Evolutionary conservation across 805 yeast species (phyloP).

Genomic region (Metschnikowia reukaufii): DNA sequence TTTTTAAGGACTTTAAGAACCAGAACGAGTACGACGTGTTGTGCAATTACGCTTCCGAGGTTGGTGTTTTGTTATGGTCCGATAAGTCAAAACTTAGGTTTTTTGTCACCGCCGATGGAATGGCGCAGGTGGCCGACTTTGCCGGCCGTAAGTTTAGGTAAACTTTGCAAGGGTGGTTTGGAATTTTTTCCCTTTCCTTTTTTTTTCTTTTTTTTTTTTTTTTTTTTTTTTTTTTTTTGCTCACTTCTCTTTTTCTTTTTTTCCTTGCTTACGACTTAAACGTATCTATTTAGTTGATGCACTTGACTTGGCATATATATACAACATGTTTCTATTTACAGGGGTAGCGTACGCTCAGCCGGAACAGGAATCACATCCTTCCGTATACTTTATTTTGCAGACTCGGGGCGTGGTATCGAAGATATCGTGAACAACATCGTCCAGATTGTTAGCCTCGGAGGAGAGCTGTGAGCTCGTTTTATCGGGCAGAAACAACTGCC

Average conservation of each 20-base stretch:
- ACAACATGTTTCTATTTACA: constrained; percentile 4
- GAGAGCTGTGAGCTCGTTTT: not conserved
- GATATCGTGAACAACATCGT: constrained; percentile 24
- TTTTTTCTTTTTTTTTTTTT: not conserved
- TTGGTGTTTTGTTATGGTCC: constrained; percentile 90
- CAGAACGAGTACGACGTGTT: constrained; percentile 74
- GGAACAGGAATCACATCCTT: constrained; percentile 26
- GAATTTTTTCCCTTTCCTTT: not conserved
- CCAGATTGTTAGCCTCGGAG: not conserved
- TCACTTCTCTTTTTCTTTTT: not conserved
- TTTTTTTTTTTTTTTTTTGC: not conserved
- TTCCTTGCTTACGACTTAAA: no score
- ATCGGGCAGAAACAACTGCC: not conserved
- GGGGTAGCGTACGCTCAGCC: constrained; percentile 14
- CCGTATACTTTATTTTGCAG: constrained; percentile 30
- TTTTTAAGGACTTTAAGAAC: constrained; percentile 81
- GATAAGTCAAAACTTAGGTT: constrained; percentile 67
- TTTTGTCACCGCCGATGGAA: constrained; percentile 86
- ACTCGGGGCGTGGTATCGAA: constrained; percentile 36
- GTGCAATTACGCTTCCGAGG: constrained; percentile 78
- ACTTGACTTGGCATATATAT: not conserved
- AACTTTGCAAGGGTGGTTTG: not conserved
- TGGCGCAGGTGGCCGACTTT: constrained; percentile 85
- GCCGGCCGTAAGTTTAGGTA: constrained; percentile 58
- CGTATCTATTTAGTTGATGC: not conserved